Evolutionary conservation across 2,329 filamentous ascomycete genomes (phyloP).

Genomic region (Acarospora socialis): DNA sequence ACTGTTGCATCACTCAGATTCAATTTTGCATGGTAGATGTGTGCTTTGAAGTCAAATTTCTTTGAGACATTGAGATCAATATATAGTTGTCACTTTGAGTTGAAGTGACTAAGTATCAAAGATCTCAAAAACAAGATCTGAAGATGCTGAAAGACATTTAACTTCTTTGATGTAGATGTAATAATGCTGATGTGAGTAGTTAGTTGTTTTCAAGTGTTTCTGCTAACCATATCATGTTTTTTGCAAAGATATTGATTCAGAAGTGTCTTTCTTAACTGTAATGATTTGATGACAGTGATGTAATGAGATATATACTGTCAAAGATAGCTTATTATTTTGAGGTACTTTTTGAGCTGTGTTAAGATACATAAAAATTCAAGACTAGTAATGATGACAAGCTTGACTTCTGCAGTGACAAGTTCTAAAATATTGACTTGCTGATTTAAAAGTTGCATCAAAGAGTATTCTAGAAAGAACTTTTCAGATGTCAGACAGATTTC

Average conservation of each 20-base stretch:
- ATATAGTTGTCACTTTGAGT: too few species aligned
- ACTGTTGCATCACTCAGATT: too few species aligned
- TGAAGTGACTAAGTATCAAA: too few species aligned
- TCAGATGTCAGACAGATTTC: too few species aligned
- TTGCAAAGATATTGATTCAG: background rate
- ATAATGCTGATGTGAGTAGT: background rate
- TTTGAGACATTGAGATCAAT: too few species aligned
- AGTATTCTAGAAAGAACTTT: too few species aligned
- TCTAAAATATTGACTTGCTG: background rate
- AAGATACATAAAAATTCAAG: background rate
- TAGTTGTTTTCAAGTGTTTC: background rate
- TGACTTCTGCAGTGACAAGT: background rate
- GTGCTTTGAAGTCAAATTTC: too few species aligned
- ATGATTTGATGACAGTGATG: background rate
- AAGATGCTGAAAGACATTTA: background rate
- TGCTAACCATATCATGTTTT: background rate
- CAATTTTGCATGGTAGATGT: too few species aligned
- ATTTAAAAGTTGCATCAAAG: too few species aligned
- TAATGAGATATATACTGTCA: background rate
- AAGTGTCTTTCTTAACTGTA: background rate
- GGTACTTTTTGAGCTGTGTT: background rate
- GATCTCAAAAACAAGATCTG: too few species aligned
- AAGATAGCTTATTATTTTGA: background rate
- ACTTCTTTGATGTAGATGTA: background rate
- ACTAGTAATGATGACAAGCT: background rate